Base-by-base conservation (phyloP, 2,329 filamentous ascomycete species). In the Nothophaeocryptopus gaeumannii region DNA sequence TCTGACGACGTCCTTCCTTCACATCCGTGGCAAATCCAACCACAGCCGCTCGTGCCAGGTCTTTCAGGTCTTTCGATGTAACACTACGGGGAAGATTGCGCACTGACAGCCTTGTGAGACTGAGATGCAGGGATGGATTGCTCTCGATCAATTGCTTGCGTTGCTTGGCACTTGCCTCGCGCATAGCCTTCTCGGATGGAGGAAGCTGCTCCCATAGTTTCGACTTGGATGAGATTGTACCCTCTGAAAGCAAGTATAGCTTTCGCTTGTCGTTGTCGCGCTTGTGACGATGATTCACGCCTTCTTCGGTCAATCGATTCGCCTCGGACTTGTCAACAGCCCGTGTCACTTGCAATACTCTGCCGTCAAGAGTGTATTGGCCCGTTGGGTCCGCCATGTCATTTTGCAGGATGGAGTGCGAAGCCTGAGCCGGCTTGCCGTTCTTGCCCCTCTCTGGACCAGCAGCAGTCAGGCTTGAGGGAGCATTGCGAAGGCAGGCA, bases 21-120 rank as follows among this genome's bases (percentile, higher is more conserved):
- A 92, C 89, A 63, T 99, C 93, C 54, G 79, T 86, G 35, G 93
- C 91, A 64, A 99, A 99, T 1, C 89, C 91, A 41, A 97, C 93
- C 10, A 96, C 82, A n/a, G 89, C 93, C 68, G 93, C 82, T 58
- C 93, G 83, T 9, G 93, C 93, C 39, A 99, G 80, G 36, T 88
- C 85, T 69, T 99, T 99, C 43, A 99, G 78, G 46, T 89, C 88
- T 70, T 95, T 97, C 16, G 88, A 88, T 16, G 80, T 85, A 56
- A 96, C 78, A 65, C 85, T 84, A 55, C 88, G 84, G 2, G 93
- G 93, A 5, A 99, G 79, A 67, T 99, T 99, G 60, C 93, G 88
- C 48, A 99, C 76, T 1, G 92, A 92, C 30, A 99, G 81, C 63
- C 93, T 87, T 7, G 90, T 96, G 44, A 99, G 77, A 68, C 87